Evolutionary conservation across 331 rosid species (phyloP), one percentile per base, ranked within the genome.

Genomic region (Telfairia occidentalis): DNA sequence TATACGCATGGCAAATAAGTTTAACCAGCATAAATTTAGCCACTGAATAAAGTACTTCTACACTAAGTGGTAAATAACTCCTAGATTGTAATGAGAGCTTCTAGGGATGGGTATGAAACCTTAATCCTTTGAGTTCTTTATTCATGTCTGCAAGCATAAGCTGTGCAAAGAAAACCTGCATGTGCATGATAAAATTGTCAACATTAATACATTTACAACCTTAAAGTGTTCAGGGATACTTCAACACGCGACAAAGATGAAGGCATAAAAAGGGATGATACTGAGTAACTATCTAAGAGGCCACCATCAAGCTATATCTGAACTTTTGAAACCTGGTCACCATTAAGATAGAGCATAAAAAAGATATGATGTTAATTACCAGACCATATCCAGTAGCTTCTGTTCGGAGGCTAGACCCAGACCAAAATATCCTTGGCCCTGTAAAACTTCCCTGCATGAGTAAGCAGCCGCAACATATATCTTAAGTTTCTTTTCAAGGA

Each of bases 361-460:
- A 38, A 61, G 15, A 50, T 71, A 35, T 21, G 50, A 73, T 52
- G 86, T 75, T 76, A 85, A 76, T 85, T 88, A 95, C 99, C 97
- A 95, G 97, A 59, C 99, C 99, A 83, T 95, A 95, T 74, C 99
- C 97, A 72, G 97, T 95, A 74, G 99, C 99, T 90, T 95, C 99
- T 80, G 97, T 92, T 78, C 99, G 90, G 80, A 95, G 99, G 83
- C 99, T 95, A 77, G 97, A 89, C 55, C 99, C 99, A 86, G 99
- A 92, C 93, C 97, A 92, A 86, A 92, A 95, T 89, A 92, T 95
- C 86, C 97, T 92, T 45, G 97, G 97, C 76, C 97, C 99, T 63
- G 96, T 92, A 85, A 95, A 95, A 86, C 96, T 92, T 85, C 97
- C 99, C 99, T 95, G 97, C 93, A 90, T 79, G 81, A 86, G 89